Evolutionary conservation across 768 basidiomycete species (phyloP).

Genomic region (Neoboletus subvelutipes): DNA sequence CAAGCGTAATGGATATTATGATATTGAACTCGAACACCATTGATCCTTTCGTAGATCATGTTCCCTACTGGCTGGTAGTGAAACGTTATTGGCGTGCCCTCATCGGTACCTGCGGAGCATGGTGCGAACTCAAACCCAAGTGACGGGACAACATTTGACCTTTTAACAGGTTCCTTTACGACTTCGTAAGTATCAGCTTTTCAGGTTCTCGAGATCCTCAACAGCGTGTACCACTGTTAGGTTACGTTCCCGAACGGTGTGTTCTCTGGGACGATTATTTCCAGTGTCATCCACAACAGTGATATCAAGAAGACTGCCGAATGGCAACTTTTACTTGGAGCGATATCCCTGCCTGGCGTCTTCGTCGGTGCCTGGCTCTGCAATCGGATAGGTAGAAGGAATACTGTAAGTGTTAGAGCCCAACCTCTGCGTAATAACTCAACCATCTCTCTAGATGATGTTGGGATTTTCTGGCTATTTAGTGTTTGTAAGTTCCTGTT

Average conservation of each 20-base stretch:
- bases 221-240: slow-evolving; percentile 27
- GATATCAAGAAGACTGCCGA: slow-evolving; percentile 62
- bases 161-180: slow-evolving; percentile 60
- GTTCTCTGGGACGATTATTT: slow-evolving; percentile 66
- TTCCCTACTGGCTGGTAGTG: slow-evolving; percentile 61
- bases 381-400: slow-evolving; percentile 55
- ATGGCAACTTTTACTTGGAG: slow-evolving; percentile 64
- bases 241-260: slow-evolving; percentile 74
- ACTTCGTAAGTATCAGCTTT: slow-evolving; percentile 44
- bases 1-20: slow-evolving; percentile 43
- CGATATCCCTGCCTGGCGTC: slow-evolving; percentile 63
- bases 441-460: slow-evolving; percentile 48
- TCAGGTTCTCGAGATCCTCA: neutral
- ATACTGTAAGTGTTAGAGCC: slow-evolving; percentile 42
- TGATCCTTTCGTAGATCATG: slow-evolving; percentile 38
- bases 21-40: neutral
- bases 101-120: slow-evolving; percentile 72
- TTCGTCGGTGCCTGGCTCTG: slow-evolving; percentile 50
- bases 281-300: slow-evolving; percentile 56
- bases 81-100: slow-evolving; percentile 66
- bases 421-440: slow-evolving; percentile 1
- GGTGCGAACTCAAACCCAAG: slow-evolving; percentile 36
- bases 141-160: slow-evolving; percentile 1
- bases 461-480: slow-evolving; percentile 68
- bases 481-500: slow-evolving; percentile 46